These are phyloP conservation scores for Breviolum minutum DNA, from an alignment of 73 alveolate genomes.

Conservation along the genomic window DNA sequence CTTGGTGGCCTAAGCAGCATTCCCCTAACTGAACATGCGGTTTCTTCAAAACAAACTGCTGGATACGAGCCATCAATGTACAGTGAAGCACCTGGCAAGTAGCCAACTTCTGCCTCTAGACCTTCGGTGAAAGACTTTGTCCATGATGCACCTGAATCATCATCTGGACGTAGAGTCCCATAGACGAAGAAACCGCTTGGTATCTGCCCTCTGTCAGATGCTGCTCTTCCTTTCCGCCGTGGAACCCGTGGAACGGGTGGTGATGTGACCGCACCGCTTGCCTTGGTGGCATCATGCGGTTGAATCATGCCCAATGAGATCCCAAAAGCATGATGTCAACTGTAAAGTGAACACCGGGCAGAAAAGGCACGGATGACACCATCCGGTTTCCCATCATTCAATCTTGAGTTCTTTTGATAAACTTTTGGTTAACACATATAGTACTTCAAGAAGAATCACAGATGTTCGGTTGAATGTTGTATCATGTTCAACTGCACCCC, in stretches of 20 bases:
- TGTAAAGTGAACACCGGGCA: not conserved
- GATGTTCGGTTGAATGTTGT: too few species aligned
- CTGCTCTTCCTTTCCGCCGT: slow-evolving; percentile 47
- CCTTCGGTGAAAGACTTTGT: slow-evolving; percentile 90
- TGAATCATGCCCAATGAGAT: not conserved
- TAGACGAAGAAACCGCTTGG: slow-evolving; percentile 77
- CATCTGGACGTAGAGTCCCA: slow-evolving; percentile 90
- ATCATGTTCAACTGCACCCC: not conserved
- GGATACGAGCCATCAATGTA: slow-evolving; percentile 75
- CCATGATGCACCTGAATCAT: slow-evolving; percentile 65
- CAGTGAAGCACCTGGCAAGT: slow-evolving; percentile 81
- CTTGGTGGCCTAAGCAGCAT: slow-evolving; percentile 45
- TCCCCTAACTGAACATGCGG: slow-evolving; percentile 75
- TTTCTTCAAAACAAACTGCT: slow-evolving; percentile 69
- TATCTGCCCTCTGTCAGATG: slow-evolving; percentile 46
- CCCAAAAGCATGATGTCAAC: not conserved
- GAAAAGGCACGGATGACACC: not conserved
- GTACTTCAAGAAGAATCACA: not conserved
- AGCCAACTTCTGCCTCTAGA: slow-evolving; percentile 52
- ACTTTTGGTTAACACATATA: too few species aligned
- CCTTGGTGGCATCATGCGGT: not conserved
- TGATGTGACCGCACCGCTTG: not conserved
- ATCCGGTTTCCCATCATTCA: too few species aligned
- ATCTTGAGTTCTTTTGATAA: not conserved
- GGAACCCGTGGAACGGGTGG: not conserved